Evolutionary conservation across 768 basidiomycete genomes (phyloP).

Genomic region (Baorangia bicolor): DNA sequence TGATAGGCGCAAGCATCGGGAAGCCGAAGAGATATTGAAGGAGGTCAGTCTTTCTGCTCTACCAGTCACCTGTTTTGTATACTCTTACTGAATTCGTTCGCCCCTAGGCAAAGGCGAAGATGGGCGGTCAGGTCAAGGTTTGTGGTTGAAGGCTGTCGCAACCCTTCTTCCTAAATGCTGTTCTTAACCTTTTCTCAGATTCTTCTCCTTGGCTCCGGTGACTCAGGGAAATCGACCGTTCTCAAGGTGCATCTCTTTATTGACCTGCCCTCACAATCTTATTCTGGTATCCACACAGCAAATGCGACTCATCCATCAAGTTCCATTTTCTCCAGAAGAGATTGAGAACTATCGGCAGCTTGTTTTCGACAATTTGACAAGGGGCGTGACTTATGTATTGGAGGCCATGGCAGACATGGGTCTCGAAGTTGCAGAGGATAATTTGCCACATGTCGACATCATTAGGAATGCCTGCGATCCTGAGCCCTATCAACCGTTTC

Average conservation of each 20-base stretch:
- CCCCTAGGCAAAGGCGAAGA: constrained; percentile 65
- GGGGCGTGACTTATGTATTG: constrained; percentile 78
- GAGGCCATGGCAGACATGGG: constrained; percentile 91
- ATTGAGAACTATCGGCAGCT: constrained; percentile 89
- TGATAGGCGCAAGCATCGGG: constrained; percentile 61
- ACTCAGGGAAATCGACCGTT: constrained; percentile 91
- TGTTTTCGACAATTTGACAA: constrained; percentile 88
- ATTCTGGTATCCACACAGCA: constrained; percentile 49
- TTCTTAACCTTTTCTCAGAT: constrained; percentile 46
- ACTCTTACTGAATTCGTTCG: not conserved
- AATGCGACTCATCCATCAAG: constrained; percentile 93
- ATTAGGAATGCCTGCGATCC: constrained; percentile 71
- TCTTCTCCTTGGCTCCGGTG: constrained; percentile 87
- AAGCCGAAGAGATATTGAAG: constrained; percentile 75
- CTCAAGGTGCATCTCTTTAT: constrained; percentile 60
- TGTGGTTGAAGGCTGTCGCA: constrained; percentile 4
- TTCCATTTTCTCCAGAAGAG: constrained; percentile 80
- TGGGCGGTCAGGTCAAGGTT: constrained; percentile 78
- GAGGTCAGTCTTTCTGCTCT: constrained; percentile 48
- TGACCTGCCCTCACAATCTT: not conserved
- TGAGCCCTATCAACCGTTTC: constrained; percentile 80
- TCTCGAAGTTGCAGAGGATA: constrained; percentile 65
- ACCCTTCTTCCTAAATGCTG: too few species aligned
- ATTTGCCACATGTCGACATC: constrained; percentile 55
- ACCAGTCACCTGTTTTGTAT: not conserved